Evolutionary conservation across 2,329 filamentous ascomycete species (phyloP).

Genomic region (Myriosclerotinia curreyana): DNA sequence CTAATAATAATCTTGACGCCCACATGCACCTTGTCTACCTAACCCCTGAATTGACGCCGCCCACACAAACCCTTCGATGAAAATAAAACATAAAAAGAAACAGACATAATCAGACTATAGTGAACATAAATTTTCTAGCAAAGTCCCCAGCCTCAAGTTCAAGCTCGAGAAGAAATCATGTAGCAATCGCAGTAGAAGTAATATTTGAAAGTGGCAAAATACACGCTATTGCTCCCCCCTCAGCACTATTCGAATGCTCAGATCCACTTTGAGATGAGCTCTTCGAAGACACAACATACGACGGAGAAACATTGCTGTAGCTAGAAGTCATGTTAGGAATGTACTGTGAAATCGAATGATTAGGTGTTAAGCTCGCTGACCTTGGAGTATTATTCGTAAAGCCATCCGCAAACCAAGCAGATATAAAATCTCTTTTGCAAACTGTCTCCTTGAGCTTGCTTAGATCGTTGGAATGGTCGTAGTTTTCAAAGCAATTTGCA

Average conservation of each 20-base stretch:
- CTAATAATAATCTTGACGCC: neutral
- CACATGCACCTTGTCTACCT: neutral
- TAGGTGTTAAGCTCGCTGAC: neutral
- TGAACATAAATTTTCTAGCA: neutral
- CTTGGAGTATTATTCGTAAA: neutral
- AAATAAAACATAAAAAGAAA: neutral
- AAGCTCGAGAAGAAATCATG: neutral
- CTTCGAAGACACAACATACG: neutral
- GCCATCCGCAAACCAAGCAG: conserved; percentile 29
- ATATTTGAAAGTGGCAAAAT: neutral
- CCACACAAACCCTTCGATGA: neutral
- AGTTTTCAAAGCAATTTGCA: conserved; percentile 13
- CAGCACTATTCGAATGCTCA: neutral
- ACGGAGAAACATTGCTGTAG: neutral
- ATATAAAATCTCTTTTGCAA: conserved; percentile 28
- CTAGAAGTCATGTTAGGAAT: too few relatives aligned
- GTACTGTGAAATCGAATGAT: neutral
- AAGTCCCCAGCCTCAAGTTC: neutral
- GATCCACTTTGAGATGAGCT: neutral
- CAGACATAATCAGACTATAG: neutral
- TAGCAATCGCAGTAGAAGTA: neutral
- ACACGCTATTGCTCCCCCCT: neutral
- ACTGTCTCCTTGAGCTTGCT: neutral
- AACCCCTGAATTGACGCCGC: neutral
- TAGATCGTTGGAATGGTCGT: neutral